Evolutionary conservation across 768 basidiomycete genomes (phyloP).

Genomic region (Gloeostereum incarnatum): DNA sequence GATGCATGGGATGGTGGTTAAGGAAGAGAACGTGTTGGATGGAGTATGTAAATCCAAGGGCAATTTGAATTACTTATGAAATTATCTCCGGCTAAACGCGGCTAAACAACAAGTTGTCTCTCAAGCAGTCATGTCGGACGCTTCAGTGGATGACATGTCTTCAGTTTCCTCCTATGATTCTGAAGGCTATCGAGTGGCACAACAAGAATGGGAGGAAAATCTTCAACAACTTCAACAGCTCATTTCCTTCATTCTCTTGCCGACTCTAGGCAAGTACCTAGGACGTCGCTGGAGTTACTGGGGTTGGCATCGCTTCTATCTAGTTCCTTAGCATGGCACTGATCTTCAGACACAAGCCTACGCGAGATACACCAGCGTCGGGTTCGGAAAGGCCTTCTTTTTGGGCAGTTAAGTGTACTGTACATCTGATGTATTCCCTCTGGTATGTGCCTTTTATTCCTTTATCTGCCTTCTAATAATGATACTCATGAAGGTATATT

Average conservation of each 20-base stretch:
- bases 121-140: constrained; percentile 26
- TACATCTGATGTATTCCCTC: constrained; percentile 20
- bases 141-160: constrained; percentile 54
- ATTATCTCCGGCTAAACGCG: too few species aligned
- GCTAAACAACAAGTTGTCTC: not conserved
- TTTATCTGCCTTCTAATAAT: too few species aligned
- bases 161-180: constrained; percentile 48
- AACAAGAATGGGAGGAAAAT: constrained; percentile 93
- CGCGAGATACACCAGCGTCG: constrained; percentile 59
- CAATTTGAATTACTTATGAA: not conserved
- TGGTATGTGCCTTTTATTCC: too few species aligned
- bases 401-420: constrained; percentile 22
- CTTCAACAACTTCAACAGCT: constrained; percentile 78
- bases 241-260: constrained; percentile 70
- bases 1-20: constrained; percentile 31
- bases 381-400: constrained; percentile 57
- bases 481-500: too few species aligned
- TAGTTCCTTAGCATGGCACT: constrained; percentile 5
- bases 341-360: constrained; percentile 40
- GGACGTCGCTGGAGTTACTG: constrained; percentile 82
- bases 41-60: constrained; percentile 7
- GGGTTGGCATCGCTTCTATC: constrained; percentile 40
- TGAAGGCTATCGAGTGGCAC: constrained; percentile 63
- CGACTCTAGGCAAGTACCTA: constrained; percentile 82
- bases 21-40: constrained; percentile 9